These are phyloP conservation scores for Hypoxylon intermedium DNA, from an alignment of 495 filamentous ascomycete genomes.

Conservation along the genomic window DNA sequence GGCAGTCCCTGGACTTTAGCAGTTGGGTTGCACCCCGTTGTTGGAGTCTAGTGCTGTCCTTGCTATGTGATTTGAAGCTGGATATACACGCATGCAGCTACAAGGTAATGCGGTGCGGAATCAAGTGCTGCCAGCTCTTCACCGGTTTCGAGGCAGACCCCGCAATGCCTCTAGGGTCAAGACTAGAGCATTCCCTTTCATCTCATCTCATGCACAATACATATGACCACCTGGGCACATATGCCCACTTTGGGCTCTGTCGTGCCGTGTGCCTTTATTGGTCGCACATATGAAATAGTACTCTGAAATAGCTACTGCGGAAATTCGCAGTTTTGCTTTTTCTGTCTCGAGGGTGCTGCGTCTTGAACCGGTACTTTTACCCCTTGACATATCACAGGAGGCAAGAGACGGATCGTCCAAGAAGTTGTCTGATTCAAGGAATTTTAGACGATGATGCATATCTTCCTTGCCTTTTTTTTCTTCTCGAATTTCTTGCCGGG, in stretches of 20 bases:
- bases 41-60: conserved; percentile 27
- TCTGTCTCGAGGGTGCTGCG: conserved; percentile 19
- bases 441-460: conserved; percentile 29
- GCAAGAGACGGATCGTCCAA: background rate
- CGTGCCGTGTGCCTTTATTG: conserved; percentile 17
- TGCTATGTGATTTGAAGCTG: conserved; percentile 6
- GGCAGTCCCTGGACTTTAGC: conserved; percentile 24
- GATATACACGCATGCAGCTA: conserved; percentile 1
- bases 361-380: background rate
- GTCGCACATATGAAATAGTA: conserved; percentile 12
- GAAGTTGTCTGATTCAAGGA: conserved; percentile 30
- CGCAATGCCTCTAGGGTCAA: conserved; percentile 5
- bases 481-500: no score
- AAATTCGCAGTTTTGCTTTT: conserved; percentile 20
- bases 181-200: background rate
- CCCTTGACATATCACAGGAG: conserved; percentile 18
- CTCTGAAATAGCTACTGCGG: background rate
- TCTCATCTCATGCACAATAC: conserved; percentile 12
- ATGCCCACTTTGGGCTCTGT: conserved; percentile 18
- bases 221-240: background rate
- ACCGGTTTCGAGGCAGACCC: conserved; percentile 20
- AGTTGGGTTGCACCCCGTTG: conserved; percentile 30
- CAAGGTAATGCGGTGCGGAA: background rate
- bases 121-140: background rate
- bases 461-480: conserved; percentile 1